phyloP scores from a whole-genome alignment of 805 yeast species.

The Zygosaccharomyces lentus region DNA sequence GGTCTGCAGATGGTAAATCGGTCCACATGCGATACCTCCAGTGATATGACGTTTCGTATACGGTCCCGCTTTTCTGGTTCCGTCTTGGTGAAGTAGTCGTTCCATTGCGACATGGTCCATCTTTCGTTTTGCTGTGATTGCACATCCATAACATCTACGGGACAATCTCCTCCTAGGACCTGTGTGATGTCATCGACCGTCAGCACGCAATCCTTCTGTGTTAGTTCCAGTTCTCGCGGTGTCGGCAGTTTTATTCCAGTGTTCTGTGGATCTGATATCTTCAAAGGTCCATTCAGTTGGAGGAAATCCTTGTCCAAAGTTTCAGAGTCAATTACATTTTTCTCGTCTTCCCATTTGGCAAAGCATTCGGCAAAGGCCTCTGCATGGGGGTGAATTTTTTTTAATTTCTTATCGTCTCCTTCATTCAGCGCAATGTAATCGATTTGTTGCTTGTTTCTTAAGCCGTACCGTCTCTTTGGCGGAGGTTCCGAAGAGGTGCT shows the following conservation, averaged over 20 bases:
- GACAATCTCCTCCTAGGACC: slow-evolving; percentile 56
- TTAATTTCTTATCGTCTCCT: slow-evolving; percentile 53
- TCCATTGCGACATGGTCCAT: slow-evolving; percentile 74
- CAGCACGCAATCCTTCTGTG: slow-evolving; percentile 9
- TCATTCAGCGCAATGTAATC: slow-evolving; percentile 78
- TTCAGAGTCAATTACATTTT: slow-evolving; percentile 15
- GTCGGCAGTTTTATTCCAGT: slow-evolving; percentile 21
- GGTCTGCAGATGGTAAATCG: slow-evolving; percentile 59
- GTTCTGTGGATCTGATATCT: slow-evolving; percentile 21
- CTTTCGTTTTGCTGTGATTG: slow-evolving; percentile 59
- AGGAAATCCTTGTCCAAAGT: slow-evolving; percentile 19
- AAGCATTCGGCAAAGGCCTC: slow-evolving; percentile 26
- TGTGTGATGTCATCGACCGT: slow-evolving; percentile 33
- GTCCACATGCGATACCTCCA: slow-evolving; percentile 64
- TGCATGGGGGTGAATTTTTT: slow-evolving; percentile 58
- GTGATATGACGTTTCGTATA: slow-evolving; percentile 72
- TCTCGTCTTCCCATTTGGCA: slow-evolving; percentile 19
- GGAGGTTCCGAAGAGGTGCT: not conserved
- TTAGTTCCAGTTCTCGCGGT: slow-evolving; percentile 11
- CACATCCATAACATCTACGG: slow-evolving; percentile 85
- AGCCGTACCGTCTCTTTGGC: slow-evolving; percentile 45
- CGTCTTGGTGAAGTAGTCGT: slow-evolving; percentile 55
- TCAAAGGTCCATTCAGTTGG: slow-evolving; percentile 19
- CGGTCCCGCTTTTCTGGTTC: slow-evolving; percentile 49
- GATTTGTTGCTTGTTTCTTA: slow-evolving; percentile 50